phyloP scores from a whole-genome alignment of 2,329 filamentous ascomycete genomes.

The Cytospora leucostoma region DNA sequence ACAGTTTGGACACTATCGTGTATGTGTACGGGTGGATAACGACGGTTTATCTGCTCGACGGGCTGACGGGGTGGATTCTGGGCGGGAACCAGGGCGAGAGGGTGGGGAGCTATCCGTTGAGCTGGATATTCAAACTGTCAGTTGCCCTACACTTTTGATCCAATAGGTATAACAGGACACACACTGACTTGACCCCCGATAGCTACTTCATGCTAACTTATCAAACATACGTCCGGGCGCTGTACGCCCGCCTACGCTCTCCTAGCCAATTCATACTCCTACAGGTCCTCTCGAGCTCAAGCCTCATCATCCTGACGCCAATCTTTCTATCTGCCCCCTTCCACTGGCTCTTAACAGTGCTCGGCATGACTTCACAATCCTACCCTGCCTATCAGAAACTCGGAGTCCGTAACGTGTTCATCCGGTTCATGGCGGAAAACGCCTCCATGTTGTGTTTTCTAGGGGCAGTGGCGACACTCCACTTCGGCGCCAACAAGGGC shows the following conservation, averaged over 20 bases:
- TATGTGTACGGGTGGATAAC: slow-evolving; percentile 72
- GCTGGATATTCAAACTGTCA: slow-evolving; percentile 71
- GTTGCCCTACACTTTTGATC: slow-evolving; percentile 32
- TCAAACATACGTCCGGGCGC: slow-evolving; percentile 69
- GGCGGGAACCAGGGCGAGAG: slow-evolving; percentile 66
- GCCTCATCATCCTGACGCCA: slow-evolving; percentile 64
- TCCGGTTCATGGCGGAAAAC: slow-evolving; percentile 67
- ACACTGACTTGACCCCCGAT: slow-evolving; percentile 13
- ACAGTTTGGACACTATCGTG: slow-evolving; percentile 65
- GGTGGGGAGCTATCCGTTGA: slow-evolving; percentile 69
- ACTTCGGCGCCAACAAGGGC: slow-evolving; percentile 67
- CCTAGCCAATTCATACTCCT: slow-evolving; percentile 66
- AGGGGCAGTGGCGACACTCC: slow-evolving; percentile 64
- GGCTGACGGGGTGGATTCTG: slow-evolving; percentile 66
- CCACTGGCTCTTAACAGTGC: slow-evolving; percentile 55
- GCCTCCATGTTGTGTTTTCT: slow-evolving; percentile 69
- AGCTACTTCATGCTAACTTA: slow-evolving; percentile 70
- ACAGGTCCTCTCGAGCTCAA: slow-evolving; percentile 63
- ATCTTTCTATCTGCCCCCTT: slow-evolving; percentile 62
- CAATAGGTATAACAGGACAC: slow-evolving; percentile 1
- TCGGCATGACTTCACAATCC: slow-evolving; percentile 59
- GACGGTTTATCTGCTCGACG: slow-evolving; percentile 66
- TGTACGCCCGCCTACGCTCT: slow-evolving; percentile 68
- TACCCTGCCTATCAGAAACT: slow-evolving; percentile 67
- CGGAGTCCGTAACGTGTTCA: slow-evolving; percentile 66